Base-by-base conservation (phyloP, 2,329 filamentous ascomycete genomes). In the Lasiodiplodia theobromae region DNA sequence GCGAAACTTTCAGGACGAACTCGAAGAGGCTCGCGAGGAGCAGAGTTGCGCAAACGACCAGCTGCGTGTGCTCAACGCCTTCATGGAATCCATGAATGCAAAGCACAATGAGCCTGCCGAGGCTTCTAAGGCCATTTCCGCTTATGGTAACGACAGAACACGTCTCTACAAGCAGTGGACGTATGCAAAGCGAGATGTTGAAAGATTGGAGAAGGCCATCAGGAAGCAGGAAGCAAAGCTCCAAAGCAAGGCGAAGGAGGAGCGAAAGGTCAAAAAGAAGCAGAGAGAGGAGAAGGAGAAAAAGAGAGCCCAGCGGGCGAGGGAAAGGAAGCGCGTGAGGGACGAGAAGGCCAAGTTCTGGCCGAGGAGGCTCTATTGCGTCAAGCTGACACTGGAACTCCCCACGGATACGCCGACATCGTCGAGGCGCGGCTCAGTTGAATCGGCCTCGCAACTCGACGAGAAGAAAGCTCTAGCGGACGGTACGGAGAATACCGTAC, bases 311-410 rank as follows among this genome's bases (percentile, higher is more conserved):
- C 66, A 68, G 57, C 76, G 75, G 68, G 72, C 73, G 60, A 75
- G 71, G 40, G 70, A 72, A 23, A 76, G 75, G 58, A 73, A 73
- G 67, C 72, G 74, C 21, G 62, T 73, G 28, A 75, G 72, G 47
- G 67, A 73, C 4, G 82, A 83, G 69, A 71, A 76, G 28, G 68
- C 73, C 23, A 71, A 70, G 57, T 83, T 82, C 67, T 82, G 77
- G 74, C 75, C 80, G 12, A 71, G 72, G 64, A 74, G 75, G 21
- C 75, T 81, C 1, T 77, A 78, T 6, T 74, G 78, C 53, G 74
- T 83, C 25, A 72, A 76, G 8, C 70, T 83, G 28, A 74, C 76
- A 25, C 71, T 82, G 11, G 80, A 82, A 69, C 74, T 77, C 12
- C 75, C 72, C 34, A 25, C 72, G 66, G 69, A 77, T 68, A 76